These are phyloP conservation scores for Usnea hakonensis DNA, from an alignment of 495 filamentous ascomycete species.

Conservation along the genomic window DNA sequence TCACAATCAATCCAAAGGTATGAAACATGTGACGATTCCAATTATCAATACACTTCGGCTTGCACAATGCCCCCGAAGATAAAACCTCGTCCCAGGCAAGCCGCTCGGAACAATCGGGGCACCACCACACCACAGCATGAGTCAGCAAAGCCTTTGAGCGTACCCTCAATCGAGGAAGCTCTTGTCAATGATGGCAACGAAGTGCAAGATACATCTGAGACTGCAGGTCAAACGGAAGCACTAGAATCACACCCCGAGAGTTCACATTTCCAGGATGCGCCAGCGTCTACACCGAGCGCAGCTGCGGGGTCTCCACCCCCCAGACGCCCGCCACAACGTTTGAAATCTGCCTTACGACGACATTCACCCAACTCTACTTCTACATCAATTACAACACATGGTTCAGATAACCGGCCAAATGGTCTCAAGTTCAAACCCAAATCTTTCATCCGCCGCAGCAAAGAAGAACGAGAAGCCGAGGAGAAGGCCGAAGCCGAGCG, in stretches of 20 bases:
- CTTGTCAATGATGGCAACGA: background rate
- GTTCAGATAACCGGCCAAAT: background rate
- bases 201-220: background rate
- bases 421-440: conserved; percentile 43
- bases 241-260: background rate
- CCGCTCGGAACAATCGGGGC: conserved; percentile 19
- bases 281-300: background rate
- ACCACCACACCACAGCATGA: background rate
- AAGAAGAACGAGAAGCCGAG: conserved; percentile 46
- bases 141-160: background rate
- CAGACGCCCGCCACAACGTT: conserved; percentile 11
- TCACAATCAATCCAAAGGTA: background rate
- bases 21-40: background rate
- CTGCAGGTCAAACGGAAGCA: background rate
- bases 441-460: conserved; percentile 39
- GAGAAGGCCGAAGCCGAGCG: conserved; percentile 42
- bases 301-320: conserved; percentile 5
- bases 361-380: background rate
- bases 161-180: conserved; percentile 10
- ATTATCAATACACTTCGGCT: background rate
- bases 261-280: background rate
- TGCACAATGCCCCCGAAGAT: conserved; percentile 40
- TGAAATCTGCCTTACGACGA: conserved; percentile 12
- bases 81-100: conserved; percentile 29
- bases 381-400: background rate